These are phyloP conservation scores for Hanseniaspora jakobsenii DNA, from an alignment of 805 yeast species.

Conservation along the genomic window DNA sequence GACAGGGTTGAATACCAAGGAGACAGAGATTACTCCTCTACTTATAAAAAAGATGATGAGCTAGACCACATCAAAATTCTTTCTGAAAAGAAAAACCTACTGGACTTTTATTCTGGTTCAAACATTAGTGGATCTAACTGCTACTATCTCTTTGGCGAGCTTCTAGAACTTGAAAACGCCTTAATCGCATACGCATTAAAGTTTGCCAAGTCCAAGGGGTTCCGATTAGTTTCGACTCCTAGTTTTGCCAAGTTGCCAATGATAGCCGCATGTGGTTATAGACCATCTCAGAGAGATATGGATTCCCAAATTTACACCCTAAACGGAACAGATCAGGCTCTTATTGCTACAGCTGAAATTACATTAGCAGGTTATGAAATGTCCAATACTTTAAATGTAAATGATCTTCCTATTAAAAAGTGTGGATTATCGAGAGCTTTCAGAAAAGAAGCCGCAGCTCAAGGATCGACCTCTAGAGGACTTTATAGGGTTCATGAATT, in stretches of 20 bases:
- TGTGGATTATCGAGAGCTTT: conserved; percentile 80
- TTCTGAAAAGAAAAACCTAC: conserved; percentile 41
- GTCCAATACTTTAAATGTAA: conserved; percentile 30
- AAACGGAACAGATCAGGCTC: conserved; percentile 30
- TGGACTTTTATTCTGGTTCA: conserved; percentile 65
- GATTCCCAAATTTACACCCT: conserved; percentile 76
- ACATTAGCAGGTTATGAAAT: conserved; percentile 74
- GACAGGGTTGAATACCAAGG: conserved; percentile 1
- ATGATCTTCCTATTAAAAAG: conserved; percentile 43
- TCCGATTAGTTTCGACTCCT: conserved; percentile 67
- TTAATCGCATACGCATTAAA: conserved; percentile 65
- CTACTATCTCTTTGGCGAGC: conserved; percentile 74
- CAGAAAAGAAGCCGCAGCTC: conserved; percentile 94
- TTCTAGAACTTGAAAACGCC: conserved; percentile 83
- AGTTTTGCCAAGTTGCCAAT: conserved; percentile 68
- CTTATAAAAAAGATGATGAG: conserved; percentile 21
- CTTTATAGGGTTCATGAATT: conserved; percentile 92
- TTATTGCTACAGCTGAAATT: conserved; percentile 93
- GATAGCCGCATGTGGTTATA: conserved; percentile 83
- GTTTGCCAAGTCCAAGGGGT: conserved; percentile 55
- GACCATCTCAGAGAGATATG: conserved; percentile 77
- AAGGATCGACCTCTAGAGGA: conserved; percentile 87
- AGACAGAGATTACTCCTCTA: conserved; percentile 8
- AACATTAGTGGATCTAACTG: conserved; percentile 69
- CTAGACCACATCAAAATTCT: conserved; percentile 65